These are phyloP conservation scores for Metschnikowia anglica DNA, from an alignment of 805 yeast species.

Conservation along the genomic window DNA sequence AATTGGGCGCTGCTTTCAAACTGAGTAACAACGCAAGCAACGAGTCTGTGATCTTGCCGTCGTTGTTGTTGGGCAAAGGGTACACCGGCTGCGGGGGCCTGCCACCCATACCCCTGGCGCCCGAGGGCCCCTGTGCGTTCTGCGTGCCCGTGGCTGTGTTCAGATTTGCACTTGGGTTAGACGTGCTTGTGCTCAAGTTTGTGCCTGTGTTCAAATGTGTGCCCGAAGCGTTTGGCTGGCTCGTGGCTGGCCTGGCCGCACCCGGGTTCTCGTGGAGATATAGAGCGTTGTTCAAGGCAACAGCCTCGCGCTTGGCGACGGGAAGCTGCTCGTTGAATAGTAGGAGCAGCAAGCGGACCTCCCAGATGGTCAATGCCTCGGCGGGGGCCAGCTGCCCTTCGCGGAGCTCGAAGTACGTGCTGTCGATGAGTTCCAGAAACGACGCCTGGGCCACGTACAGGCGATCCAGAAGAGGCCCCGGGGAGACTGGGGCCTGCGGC, in stretches of 20 bases:
- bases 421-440: constrained; percentile 11
- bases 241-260: not conserved
- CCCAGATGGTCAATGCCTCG: constrained; percentile 31
- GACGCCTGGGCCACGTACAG: constrained; percentile 11
- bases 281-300: constrained; percentile 35
- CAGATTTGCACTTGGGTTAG: too few relatives aligned
- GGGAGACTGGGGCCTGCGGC: constrained; percentile 1
- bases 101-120: not conserved
- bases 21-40: constrained; percentile 37
- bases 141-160: too few relatives aligned
- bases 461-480: constrained; percentile 7
- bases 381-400: constrained; percentile 10
- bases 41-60: constrained; percentile 27
- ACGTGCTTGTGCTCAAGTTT: too few relatives aligned
- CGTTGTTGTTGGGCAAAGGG: constrained; percentile 40
- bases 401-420: constrained; percentile 14
- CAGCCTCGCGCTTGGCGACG: constrained; percentile 38
- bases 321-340: constrained; percentile 32
- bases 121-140: too few relatives aligned
- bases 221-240: not conserved
- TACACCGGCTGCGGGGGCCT: constrained; percentile 17
- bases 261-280: constrained; percentile 32
- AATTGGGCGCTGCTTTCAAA: constrained; percentile 43
- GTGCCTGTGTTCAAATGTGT: too few relatives aligned
- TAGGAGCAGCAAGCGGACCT: constrained; percentile 32